These are phyloP conservation scores for Tolypocladium tundrense DNA, from an alignment of 2,329 filamentous ascomycete species.

Conservation along the genomic window DNA sequence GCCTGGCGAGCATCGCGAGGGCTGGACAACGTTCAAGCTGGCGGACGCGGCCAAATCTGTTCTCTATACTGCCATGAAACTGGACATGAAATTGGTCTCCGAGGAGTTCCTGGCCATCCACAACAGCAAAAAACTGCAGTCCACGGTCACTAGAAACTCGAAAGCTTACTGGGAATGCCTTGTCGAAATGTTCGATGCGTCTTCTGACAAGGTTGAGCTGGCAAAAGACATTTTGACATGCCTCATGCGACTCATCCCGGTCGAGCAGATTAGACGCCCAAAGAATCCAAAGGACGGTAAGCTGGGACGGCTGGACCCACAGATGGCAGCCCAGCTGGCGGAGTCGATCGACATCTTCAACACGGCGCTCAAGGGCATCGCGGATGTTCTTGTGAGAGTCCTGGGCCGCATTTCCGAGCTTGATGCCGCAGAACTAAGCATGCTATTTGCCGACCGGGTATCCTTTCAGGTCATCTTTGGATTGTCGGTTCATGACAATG, in stretches of 20 bases:
- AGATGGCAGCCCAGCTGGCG: constrained; percentile 17
- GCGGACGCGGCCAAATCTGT: constrained; percentile 32
- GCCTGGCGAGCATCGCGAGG: constrained; percentile 15
- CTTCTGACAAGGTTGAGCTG: constrained; percentile 61
- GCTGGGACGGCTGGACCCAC: background rate
- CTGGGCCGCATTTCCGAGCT: constrained; percentile 75
- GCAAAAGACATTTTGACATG: constrained; percentile 65
- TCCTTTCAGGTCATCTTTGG: constrained; percentile 68
- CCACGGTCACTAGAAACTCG: constrained; percentile 60
- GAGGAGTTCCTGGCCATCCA: constrained; percentile 48
- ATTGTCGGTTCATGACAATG: constrained; percentile 70
- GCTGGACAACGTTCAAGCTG: constrained; percentile 29
- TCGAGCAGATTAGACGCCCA: constrained; percentile 60
- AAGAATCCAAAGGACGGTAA: constrained; percentile 38
- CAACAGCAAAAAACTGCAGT: constrained; percentile 49
- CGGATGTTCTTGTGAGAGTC: constrained; percentile 57
- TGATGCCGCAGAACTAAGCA: constrained; percentile 53
- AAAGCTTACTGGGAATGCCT: constrained; percentile 25
- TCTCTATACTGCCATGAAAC: constrained; percentile 43
- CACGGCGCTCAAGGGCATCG: constrained; percentile 46
- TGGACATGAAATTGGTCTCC: constrained; percentile 32
- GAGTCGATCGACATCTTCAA: constrained; percentile 60
- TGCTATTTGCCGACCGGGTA: constrained; percentile 56
- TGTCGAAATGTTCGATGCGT: constrained; percentile 66
- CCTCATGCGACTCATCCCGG: constrained; percentile 57